Evolutionary conservation across 2,329 filamentous ascomycete genomes (phyloP).

Genomic region (Aspergillus sp.): DNA sequence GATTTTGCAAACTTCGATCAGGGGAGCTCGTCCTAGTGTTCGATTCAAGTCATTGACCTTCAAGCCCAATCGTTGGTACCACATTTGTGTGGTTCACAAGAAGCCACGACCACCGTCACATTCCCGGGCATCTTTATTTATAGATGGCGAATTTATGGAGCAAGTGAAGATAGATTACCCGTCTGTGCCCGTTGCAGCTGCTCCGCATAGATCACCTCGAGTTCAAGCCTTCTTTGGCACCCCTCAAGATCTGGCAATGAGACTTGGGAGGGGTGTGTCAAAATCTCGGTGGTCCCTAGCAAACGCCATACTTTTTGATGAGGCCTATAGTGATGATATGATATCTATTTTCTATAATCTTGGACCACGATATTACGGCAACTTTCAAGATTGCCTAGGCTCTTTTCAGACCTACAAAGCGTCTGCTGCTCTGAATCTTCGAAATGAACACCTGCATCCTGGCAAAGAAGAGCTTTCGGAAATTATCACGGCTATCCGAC

Average conservation of each 20-base stretch:
- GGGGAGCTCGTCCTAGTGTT: constrained; percentile 78
- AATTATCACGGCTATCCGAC: constrained; percentile 80
- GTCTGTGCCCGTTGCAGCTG: constrained; percentile 62
- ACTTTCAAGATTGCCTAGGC: constrained; percentile 93
- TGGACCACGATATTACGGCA: constrained; percentile 86
- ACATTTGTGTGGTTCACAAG: constrained; percentile 82
- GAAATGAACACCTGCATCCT: constrained; percentile 84
- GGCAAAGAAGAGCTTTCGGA: constrained; percentile 89
- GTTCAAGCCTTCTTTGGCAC: constrained; percentile 94
- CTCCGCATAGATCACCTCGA: constrained; percentile 47
- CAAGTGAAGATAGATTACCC: constrained; percentile 89
- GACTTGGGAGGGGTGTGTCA: constrained; percentile 67
- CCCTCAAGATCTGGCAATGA: constrained; percentile 76
- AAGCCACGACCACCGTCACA: constrained; percentile 68
- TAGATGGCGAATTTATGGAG: constrained; percentile 91
- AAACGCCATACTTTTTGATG: constrained; percentile 82
- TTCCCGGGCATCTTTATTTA: constrained; percentile 80
- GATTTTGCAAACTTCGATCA: constrained; percentile 92
- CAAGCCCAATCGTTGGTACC: constrained; percentile 78
- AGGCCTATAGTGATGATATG: constrained; percentile 83
- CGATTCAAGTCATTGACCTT: constrained; percentile 84
- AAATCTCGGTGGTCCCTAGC: constrained; percentile 83
- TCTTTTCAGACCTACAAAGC: constrained; percentile 95
- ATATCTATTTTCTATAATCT: constrained; percentile 87
- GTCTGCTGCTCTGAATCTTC: constrained; percentile 81